Conservation (phyloP, 1,284 basidiomycete species). For the Exsudoporus floridanus region DNA sequence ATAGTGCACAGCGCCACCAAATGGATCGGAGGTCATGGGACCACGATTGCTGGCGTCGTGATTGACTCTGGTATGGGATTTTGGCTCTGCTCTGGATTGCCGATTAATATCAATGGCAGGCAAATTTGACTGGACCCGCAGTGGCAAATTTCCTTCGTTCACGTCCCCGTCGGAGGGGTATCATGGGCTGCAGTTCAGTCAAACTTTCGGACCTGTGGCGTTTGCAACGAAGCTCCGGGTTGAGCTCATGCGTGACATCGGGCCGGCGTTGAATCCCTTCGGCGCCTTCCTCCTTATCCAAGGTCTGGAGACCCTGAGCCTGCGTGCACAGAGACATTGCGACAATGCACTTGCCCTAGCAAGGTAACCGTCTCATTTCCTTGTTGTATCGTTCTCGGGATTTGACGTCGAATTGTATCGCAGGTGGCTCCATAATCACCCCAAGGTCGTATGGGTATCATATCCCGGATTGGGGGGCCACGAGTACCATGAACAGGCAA, state of each 20-base stretch:
- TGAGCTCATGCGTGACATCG: conserved; percentile 76
- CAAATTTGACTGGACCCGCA: conserved; percentile 82
- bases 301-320: conserved; percentile 81
- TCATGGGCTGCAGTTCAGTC: conserved; percentile 70
- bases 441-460: conserved; percentile 74
- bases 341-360: conserved; percentile 75
- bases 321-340: conserved; percentile 73
- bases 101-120: conserved; percentile 38
- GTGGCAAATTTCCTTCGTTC: conserved; percentile 77
- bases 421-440: conserved; percentile 66
- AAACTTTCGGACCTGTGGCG: conserved; percentile 71
- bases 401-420: no score
- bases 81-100: no score
- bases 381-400: not conserved
- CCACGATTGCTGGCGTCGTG: conserved; percentile 81
- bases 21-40: conserved; percentile 90
- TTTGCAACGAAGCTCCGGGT: conserved; percentile 72
- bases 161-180: conserved; percentile 81
- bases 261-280: conserved; percentile 75
- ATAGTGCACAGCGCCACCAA: conserved; percentile 82
- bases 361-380: conserved; percentile 36
- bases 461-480: conserved; percentile 75
- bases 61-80: conserved; percentile 61
- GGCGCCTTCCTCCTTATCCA: conserved; percentile 77
- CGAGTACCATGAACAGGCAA: conserved; percentile 59